These are phyloP conservation scores for Atalantia buxifolia DNA, from an alignment of 345 rosid genomes.

Conservation along the genomic window DNA sequence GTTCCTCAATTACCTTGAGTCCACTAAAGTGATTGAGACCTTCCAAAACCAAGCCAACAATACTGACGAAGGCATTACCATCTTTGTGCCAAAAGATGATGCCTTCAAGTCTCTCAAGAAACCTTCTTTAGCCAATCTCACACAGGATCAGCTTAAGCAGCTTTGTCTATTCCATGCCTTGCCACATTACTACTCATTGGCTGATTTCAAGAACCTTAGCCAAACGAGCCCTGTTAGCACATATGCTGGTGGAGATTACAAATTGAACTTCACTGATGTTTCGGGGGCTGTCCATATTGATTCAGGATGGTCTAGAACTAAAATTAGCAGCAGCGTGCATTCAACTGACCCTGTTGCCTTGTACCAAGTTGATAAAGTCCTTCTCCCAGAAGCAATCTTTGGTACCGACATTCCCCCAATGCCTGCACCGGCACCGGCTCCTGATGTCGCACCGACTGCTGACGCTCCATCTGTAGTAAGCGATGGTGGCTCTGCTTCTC, in stretches of 20 bases:
- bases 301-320: constrained; percentile 78
- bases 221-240: constrained; percentile 53
- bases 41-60: constrained; percentile 92
- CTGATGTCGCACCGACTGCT: constrained; percentile 40
- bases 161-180: constrained; percentile 80
- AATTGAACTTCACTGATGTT: constrained; percentile 60
- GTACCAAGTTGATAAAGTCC: constrained; percentile 75
- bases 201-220: constrained; percentile 87
- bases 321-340: constrained; percentile 70
- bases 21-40: constrained; percentile 76
- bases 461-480: constrained; percentile 57
- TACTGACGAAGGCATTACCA: constrained; percentile 78
- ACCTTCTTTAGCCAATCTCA: constrained; percentile 69
- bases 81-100: constrained; percentile 79
- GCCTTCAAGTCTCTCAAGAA: constrained; percentile 72
- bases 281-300: constrained; percentile 63
- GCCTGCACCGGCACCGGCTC: constrained; percentile 78
- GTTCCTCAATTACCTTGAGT: constrained; percentile 62
- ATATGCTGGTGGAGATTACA: constrained; percentile 63
- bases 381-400: constrained; percentile 81
- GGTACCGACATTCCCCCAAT: constrained; percentile 89
- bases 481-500: constrained; percentile 23
- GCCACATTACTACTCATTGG: constrained; percentile 64
- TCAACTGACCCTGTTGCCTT: constrained; percentile 82
- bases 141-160: constrained; percentile 66